Evolutionary conservation across 139 green algal genomes (phyloP).

Genomic region (Raphidocelis subcapitata): DNA sequence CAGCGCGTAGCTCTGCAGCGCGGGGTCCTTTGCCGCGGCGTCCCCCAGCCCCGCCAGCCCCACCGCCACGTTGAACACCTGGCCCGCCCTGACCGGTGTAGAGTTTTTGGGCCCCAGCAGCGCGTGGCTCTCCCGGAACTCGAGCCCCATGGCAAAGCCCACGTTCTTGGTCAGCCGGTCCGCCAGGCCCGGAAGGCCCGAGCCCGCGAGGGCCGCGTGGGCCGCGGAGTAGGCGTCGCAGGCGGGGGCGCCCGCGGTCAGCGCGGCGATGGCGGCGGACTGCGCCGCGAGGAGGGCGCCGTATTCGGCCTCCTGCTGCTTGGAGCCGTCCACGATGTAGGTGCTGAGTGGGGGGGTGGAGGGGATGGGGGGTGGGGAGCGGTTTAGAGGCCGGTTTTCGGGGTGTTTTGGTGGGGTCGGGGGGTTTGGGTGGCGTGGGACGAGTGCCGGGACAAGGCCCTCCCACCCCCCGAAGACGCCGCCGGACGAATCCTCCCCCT

Average conservation of each 20-base stretch:
- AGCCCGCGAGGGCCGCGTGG: constrained; percentile 40
- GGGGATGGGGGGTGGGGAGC: not conserved
- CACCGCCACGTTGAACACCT: constrained; percentile 72
- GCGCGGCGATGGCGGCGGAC: constrained; percentile 71
- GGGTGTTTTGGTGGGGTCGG: too few species aligned
- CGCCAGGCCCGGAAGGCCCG: constrained; percentile 61
- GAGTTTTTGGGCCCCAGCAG: constrained; percentile 39
- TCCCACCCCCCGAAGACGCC: too few species aligned
- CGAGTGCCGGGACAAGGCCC: too few species aligned
- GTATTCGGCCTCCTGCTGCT: constrained; percentile 79
- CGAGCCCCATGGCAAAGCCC: constrained; percentile 90
- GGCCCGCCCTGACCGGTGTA: constrained; percentile 20
- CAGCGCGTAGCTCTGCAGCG: constrained; percentile 47
- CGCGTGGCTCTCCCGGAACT: constrained; percentile 68
- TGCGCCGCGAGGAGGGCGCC: constrained; percentile 66
- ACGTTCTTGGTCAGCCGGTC: constrained; percentile 80
- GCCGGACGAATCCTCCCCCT: too few species aligned
- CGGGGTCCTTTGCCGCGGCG: constrained; percentile 16
- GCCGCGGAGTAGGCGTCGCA: constrained; percentile 73
- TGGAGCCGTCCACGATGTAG: constrained; percentile 86
- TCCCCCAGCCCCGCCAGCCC: constrained; percentile 37
- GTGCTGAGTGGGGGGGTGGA: constrained; percentile 52
- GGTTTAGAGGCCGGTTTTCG: too few species aligned
- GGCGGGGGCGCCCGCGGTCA: constrained; percentile 67
- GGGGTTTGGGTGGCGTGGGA: too few species aligned